These are phyloP conservation scores for Parathielavia appendiculata DNA, from an alignment of 495 filamentous ascomycete genomes.

Conservation along the genomic window DNA sequence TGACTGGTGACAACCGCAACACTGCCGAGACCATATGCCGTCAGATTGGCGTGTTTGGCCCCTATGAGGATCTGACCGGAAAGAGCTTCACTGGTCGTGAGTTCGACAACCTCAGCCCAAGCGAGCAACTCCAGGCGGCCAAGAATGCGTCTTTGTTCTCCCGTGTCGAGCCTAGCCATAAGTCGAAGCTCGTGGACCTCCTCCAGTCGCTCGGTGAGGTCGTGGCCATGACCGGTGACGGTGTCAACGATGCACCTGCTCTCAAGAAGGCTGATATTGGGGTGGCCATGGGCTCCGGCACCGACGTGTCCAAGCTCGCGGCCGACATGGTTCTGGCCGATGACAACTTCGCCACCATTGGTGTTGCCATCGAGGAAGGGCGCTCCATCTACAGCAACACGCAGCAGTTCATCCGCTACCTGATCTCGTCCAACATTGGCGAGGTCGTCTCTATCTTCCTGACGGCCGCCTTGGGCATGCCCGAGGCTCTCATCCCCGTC, in stretches of 20 bases:
- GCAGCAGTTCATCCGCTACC: slow-evolving; percentile 98
- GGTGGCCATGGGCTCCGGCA: slow-evolving; percentile 98
- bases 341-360: slow-evolving; percentile 98
- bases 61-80: slow-evolving; percentile 73
- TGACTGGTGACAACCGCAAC: slow-evolving; percentile 96
- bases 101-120: slow-evolving; percentile 78
- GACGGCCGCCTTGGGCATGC: slow-evolving; percentile 95
- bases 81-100: slow-evolving; percentile 95
- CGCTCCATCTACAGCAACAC: slow-evolving; percentile 99
- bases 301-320: slow-evolving; percentile 93
- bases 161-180: slow-evolving; percentile 92
- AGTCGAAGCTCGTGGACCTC: slow-evolving; percentile 92
- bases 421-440: slow-evolving; percentile 98
- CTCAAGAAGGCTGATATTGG: slow-evolving; percentile 99
- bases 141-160: slow-evolving; percentile 89
- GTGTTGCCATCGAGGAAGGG: slow-evolving; percentile 92
- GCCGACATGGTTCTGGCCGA: slow-evolving; percentile 99
- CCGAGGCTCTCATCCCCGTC: slow-evolving; percentile 94
- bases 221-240: slow-evolving; percentile 99
- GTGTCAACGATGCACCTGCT: slow-evolving; percentile 97
- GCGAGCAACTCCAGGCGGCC: slow-evolving; percentile 75
- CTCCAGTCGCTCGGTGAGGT: slow-evolving; percentile 91
- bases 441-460: slow-evolving; percentile 99
- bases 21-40: slow-evolving; percentile 97
- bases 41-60: slow-evolving; percentile 88